Base-by-base conservation (phyloP, 192 early-diverging fungal species). In the Coemansia aciculifera region DNA sequence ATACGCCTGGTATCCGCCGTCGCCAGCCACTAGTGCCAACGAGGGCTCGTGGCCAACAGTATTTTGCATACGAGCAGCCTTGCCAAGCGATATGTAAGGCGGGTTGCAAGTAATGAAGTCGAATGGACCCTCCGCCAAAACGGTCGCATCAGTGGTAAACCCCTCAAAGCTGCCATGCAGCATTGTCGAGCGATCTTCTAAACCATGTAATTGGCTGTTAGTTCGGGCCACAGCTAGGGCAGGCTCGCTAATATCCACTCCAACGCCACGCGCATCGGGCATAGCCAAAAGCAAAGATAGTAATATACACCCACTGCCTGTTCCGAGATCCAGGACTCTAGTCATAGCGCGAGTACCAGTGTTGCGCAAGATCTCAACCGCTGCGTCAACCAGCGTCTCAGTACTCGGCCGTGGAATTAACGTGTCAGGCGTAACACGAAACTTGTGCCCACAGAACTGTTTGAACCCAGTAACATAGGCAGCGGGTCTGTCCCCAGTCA, bases 51-150 rank as follows among this genome's bases (percentile, higher is more conserved):
- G 72, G 15, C 73, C 81, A 27, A 85, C 70, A 15, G 82, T 74
- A 31, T 70, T 52, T 5, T 77, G 62, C 64, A 83, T 70, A 9
- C 71, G 62, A 0, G 62, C 72, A 0, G 69, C 84, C 11, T 71
- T 83, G 5, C 52, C 72, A 3, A 60, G 32, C 21, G 86, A 77
- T 24, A 92, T 71, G 56, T 93, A 93, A 0, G 91, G 91, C 23
- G 91, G 91, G 52, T 93, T 93, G 64, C 90, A 91, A 1, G 89
- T 81, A 5, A 93, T 74, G 32, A 89, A 52, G 72, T 93, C 88
- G 36, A 86, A 87, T 0, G 85, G 77, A 0, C 67, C 54, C 10
- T 68, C 32, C 6, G 46, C 23, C 32, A 67, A 8, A 17, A 84
- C 49, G 8, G n/a, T 17, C 0, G 67, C 59, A 13, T 77, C 73